These are phyloP conservation scores for Boletus albobrunnescens DNA, from an alignment of 1,284 basidiomycete genomes.

Conservation along the genomic window DNA sequence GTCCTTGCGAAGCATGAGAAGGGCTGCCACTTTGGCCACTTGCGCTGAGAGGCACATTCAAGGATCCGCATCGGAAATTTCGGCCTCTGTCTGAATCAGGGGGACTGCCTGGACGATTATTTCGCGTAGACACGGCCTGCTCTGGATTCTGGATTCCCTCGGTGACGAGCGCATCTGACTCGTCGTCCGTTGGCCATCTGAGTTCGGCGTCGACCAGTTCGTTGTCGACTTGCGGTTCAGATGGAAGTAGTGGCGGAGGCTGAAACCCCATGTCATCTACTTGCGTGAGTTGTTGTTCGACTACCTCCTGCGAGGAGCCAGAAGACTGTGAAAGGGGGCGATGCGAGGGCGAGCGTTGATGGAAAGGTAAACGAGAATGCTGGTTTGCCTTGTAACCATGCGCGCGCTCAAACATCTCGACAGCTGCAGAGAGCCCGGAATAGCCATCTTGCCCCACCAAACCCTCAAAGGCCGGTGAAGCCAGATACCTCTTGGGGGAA, in stretches of 20 bases:
- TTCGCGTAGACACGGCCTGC: not conserved
- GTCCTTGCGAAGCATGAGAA: conserved; percentile 19
- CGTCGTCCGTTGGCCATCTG: conserved; percentile 30
- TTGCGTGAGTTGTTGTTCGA: conserved; percentile 33
- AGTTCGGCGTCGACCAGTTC: conserved; percentile 21
- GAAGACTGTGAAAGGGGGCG: conserved; percentile 21
- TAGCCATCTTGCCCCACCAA: conserved; percentile 10
- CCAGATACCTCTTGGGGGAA: conserved; percentile 10
- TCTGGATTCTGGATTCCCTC: not conserved
- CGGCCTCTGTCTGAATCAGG: conserved; percentile 11
- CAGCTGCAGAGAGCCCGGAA: conserved; percentile 12
- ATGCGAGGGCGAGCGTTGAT: conserved; percentile 8
- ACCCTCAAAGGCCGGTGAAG: conserved; percentile 36
- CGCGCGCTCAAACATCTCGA: conserved; percentile 21
- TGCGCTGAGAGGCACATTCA: conserved; percentile 16
- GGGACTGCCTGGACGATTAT: not conserved
- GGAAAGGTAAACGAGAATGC: not conserved
- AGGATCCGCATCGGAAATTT: conserved; percentile 22
- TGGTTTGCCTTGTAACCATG: conserved; percentile 10
- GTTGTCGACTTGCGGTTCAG: conserved; percentile 2
- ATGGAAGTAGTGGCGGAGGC: conserved; percentile 2
- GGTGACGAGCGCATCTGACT: not conserved
- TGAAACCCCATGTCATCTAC: conserved; percentile 16
- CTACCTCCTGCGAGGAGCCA: conserved; percentile 29
- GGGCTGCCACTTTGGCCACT: not conserved